These are phyloP conservation scores for Neostapfia colusana DNA, from an alignment of 176 grass and related monocot species.

Conservation along the genomic window DNA sequence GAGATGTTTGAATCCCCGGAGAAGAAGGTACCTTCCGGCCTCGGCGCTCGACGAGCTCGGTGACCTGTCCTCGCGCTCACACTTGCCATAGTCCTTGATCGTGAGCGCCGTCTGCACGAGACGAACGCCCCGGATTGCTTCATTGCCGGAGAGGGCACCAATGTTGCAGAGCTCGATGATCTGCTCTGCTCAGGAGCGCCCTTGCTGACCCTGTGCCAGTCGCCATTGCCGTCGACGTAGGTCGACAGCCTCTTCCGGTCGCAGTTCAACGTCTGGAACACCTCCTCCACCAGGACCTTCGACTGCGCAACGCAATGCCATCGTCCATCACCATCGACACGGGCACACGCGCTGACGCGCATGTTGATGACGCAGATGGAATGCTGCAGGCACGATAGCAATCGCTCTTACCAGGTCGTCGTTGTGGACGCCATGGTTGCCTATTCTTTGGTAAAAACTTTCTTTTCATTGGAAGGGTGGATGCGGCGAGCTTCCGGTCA, in stretches of 20 bases:
- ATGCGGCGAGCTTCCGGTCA: not conserved
- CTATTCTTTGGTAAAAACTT: too few relatives aligned
- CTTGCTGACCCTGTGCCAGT: slow-evolving; percentile 91
- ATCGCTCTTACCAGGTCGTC: slow-evolving; percentile 55
- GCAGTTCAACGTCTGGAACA: slow-evolving; percentile 79
- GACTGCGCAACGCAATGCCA: slow-evolving; percentile 34
- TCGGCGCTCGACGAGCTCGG: slow-evolving; percentile 50
- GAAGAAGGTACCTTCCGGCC: slow-evolving; percentile 36
- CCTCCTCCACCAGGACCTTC: slow-evolving; percentile 63
- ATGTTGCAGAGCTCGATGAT: slow-evolving; percentile 93
- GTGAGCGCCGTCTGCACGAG: too few relatives aligned
- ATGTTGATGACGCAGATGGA: not conserved
- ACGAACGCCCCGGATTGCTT: too few relatives aligned
- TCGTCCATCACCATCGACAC: not conserved
- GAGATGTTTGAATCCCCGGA: not conserved
- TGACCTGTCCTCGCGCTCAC: slow-evolving; percentile 43
- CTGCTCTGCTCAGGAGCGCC: slow-evolving; percentile 85
- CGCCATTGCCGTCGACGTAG: slow-evolving; percentile 73
- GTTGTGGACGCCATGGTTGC: slow-evolving; percentile 55
- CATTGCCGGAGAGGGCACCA: slow-evolving; percentile 39
- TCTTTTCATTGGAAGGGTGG: not conserved
- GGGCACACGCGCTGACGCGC: too few relatives aligned
- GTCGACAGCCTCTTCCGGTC: slow-evolving; percentile 64
- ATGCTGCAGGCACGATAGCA: not conserved
- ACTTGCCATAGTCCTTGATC: too few relatives aligned